phyloP scores from a whole-genome alignment of 1,284 basidiomycete species.

The Trichosporon sp. region DNA sequence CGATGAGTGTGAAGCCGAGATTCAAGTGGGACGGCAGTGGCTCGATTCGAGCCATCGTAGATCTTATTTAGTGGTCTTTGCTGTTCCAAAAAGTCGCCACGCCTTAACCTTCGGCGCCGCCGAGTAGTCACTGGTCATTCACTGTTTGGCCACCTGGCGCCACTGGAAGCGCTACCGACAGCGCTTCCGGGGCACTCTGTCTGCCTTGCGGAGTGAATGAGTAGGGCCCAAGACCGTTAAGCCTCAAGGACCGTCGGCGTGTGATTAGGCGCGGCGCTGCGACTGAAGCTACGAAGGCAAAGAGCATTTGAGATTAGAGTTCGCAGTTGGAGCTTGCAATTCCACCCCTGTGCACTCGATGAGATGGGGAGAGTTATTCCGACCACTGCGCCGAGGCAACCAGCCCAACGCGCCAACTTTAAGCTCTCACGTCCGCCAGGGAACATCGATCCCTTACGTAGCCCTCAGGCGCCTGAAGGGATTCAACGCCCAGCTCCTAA shows the following conservation, averaged over 20 bases:
- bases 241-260: not conserved
- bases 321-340: not conserved
- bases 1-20: no score
- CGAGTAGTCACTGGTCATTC: not conserved
- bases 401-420: not conserved
- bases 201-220: not conserved
- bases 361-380: not conserved
- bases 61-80: not conserved
- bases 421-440: not conserved
- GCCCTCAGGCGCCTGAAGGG: not conserved
- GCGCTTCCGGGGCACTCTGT: not conserved
- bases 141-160: not conserved
- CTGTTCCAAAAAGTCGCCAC: not conserved
- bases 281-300: not conserved
- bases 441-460: not conserved
- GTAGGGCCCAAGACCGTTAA: not conserved
- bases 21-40: not conserved
- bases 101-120: not conserved
- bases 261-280: not conserved
- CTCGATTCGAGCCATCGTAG: not conserved
- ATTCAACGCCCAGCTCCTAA: not conserved
- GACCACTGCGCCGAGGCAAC: not conserved
- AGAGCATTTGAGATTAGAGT: not conserved
- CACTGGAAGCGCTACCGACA: not conserved
- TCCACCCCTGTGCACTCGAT: not conserved